Evolutionary conservation across 225 moss, liverwort and hornwort genomes (phyloP), one percentile per base, ranked within the genome.

Genomic region (Straminergon stramineum): DNA sequence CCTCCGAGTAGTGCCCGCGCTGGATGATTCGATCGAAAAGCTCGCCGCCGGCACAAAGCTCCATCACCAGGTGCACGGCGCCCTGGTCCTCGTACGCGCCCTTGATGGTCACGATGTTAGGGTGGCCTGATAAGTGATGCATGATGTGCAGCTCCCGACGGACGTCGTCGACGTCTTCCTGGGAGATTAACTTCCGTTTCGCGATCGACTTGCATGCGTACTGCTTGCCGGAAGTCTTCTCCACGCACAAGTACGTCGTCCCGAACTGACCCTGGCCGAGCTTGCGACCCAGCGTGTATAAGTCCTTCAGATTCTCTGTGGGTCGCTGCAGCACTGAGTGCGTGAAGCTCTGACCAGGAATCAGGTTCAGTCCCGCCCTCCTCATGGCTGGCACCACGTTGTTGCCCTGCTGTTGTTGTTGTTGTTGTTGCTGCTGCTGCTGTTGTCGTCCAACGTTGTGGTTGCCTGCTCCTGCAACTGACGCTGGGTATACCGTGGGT

Each of bases 71-170:
- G 88, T 94, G 92, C 85, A 94, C 94, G 66, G 92, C 87, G 67
- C 89, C 78, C 8, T 84, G 82, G 31, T 94, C 94, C 75, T 94
- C 94, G 67, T 94, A 94, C 35, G 94, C 94, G 55, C 94, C 94
- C 90, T 94, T 94, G 89, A 94, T 92, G 8, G 91, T 92, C 88
- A 94, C 94, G 64, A 94, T 94, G 87, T 94, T 94, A 26, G 94
- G 94, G 85, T 94, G 94, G 79, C 94, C 94, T 5, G 94, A 94
- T 51, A 94, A 60, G n/a, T 94, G 94, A 85, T 94, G 94, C 94
- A 94, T 94, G 79, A 94, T 94, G 87, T 92, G 94, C 61, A 94
- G 91, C 87, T 94, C 94, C 22, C 94, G 94, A 58, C 94, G 91
- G 87, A 94, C 94, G 52, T 94, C 92, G 58, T 94, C 94, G 53